Evolutionary conservation across 2,329 filamentous ascomycete species (phyloP), one percentile per base, ranked within the genome.

Genomic region (Amauroascus verrucosus): DNA sequence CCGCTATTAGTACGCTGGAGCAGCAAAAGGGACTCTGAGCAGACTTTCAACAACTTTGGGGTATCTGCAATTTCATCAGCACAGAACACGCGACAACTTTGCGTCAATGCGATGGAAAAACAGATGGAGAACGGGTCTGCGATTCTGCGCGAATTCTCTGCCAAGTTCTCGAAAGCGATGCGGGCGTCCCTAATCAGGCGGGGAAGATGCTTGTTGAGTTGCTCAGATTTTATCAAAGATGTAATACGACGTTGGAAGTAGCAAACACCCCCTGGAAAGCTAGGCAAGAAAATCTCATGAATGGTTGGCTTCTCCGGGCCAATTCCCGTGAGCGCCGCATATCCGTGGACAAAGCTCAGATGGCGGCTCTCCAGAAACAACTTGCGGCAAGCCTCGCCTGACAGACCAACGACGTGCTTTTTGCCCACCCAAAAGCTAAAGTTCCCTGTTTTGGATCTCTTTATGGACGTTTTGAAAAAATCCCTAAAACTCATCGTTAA

Each of bases 361-460:
- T 30, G 11, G n/a, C 24, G 24, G 24, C 24, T 47, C 1, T 47
- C 44, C 8, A 47, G 32, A 20, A n/a, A 47, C 26, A 47, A 4
- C 26, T 47, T 30, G 44, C 44, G 44, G 18, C 6, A 5, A 7
- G 22, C 44, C 14, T 47, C 44, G 44, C 44, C 30, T 1, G 44
- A 32, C 6, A 47, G 24, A 26, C 6, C 44, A 16, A 47, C 26
- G 18, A 47, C 44, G 11, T 16, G 44, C 7, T 47, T 28, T 13
- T 33, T 47, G 8, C 44, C 44, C n/a, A 47, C 24, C n/a, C 24
- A 47, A 20, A 47, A 47, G 24, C 22, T 28, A 26, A 47, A 47
- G 16, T 47, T 47, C 6, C 44, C 44, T 3, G 22, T 47, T 14
- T 16, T 30, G 16, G 44, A 47, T 16, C 11, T 16, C 3, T 8